Percentiles rank a stretch among this genome's conserved stretches.
Evolutionary conservation across 169 alveolate species (phyloP).

Genomic region (Sarcocystis neurona): DNA sequence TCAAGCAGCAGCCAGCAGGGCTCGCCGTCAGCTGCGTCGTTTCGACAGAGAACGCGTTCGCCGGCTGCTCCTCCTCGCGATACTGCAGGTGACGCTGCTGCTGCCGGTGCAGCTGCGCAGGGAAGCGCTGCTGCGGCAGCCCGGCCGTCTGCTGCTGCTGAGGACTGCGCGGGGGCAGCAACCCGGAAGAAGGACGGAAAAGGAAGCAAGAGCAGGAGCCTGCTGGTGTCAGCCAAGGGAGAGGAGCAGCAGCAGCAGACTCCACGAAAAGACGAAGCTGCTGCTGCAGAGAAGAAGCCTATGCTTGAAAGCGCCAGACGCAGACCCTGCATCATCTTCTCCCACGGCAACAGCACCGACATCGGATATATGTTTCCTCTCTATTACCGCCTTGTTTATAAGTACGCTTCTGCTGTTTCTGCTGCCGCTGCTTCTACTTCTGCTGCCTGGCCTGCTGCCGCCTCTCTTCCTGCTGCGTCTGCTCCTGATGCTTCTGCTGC

Average conservation of each 20-base stretch:
- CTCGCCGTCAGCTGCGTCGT: no score
- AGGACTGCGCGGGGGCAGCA: not conserved
- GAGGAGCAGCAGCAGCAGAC: not conserved
- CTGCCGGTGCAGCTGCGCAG: slow-evolving; percentile 37
- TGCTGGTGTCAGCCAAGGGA: not conserved
- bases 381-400: slow-evolving; percentile 40
- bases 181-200: not conserved
- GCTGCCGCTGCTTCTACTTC: no score
- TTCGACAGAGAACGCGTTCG: no score
- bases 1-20: no score
- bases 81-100: slow-evolving; percentile 3
- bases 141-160: no score
- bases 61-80: not conserved
- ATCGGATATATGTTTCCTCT: slow-evolving; percentile 75
- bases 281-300: not conserved
- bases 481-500: no score
- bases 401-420: no score
- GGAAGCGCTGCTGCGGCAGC: no score
- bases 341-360: slow-evolving; percentile 91
- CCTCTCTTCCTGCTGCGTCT: no score
- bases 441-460: no score
- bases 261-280: not conserved
- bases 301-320: slow-evolving; percentile 34
- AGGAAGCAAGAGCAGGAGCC: not conserved
- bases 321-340: slow-evolving; percentile 75